Percentiles rank a stretch among this genome's conserved stretches.
Conservation (phyloP, 768 basidiomycete species). For the Auricularia auricula-judae region DNA sequence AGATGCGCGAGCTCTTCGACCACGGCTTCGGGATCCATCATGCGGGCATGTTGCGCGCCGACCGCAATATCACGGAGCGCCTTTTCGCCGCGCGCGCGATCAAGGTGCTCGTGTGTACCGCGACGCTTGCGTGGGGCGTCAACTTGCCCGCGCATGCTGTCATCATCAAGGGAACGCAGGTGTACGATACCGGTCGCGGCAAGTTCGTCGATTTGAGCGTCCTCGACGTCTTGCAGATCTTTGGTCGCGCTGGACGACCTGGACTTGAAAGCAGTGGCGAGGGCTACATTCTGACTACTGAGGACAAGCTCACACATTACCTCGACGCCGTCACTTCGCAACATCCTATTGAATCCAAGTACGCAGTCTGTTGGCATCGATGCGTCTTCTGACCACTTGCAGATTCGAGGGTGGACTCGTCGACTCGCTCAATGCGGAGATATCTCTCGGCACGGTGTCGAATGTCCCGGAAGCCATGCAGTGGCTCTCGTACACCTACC, state of each 20-base stretch:
- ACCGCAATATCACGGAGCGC: constrained; percentile 89
- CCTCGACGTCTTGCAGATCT: constrained; percentile 93
- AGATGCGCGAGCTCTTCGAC: constrained; percentile 92
- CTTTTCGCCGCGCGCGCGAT: constrained; percentile 87
- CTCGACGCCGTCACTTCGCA: constrained; percentile 77
- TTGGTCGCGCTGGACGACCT: constrained; percentile 88
- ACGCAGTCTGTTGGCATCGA: constrained; percentile 13
- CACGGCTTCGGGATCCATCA: constrained; percentile 95
- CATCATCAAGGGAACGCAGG: constrained; percentile 93
- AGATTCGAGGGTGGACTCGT: constrained; percentile 75
- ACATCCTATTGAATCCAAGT: constrained; percentile 97
- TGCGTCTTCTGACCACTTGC: neutral
- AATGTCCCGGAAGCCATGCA: constrained; percentile 76
- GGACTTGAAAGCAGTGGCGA: constrained; percentile 87
- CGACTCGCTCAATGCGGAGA: constrained; percentile 91
- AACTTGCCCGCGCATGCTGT: constrained; percentile 99
- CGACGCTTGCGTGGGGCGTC: constrained; percentile 98
- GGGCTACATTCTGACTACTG: constrained; percentile 92
- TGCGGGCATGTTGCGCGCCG: constrained; percentile 92
- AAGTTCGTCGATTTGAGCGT: constrained; percentile 87
- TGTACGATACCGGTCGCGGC: constrained; percentile 87
- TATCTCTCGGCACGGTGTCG: constrained; percentile 87
- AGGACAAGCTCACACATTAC: constrained; percentile 87
- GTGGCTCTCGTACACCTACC: constrained; percentile 96
- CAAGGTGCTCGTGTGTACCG: constrained; percentile 96